These are phyloP conservation scores for Dentipellis sp. DNA, from an alignment of 768 basidiomycete genomes.

Conservation along the genomic window DNA sequence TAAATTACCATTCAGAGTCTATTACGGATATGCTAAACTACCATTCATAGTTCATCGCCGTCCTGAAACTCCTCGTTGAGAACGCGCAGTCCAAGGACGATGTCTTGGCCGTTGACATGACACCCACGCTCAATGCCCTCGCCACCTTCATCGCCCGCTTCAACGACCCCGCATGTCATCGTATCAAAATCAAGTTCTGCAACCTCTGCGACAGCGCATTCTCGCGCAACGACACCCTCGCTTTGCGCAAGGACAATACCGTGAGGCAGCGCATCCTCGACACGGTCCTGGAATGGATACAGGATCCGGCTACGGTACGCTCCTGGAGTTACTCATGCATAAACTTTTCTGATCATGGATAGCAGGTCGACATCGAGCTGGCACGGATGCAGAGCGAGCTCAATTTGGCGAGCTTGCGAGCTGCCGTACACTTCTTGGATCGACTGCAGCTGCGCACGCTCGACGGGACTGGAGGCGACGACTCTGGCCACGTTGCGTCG, in stretches of 20 bases:
- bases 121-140: slow-evolving; percentile 33
- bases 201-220: slow-evolving; percentile 60
- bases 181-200: slow-evolving; percentile 73
- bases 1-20: not conserved
- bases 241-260: slow-evolving; percentile 56
- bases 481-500: slow-evolving; percentile 60
- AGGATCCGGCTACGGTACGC: slow-evolving; percentile 42
- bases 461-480: slow-evolving; percentile 51
- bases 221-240: slow-evolving; percentile 48
- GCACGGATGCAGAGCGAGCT: slow-evolving; percentile 47
- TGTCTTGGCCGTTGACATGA: slow-evolving; percentile 33
- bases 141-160: slow-evolving; percentile 60
- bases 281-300: slow-evolving; percentile 73
- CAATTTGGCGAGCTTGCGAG: slow-evolving; percentile 65
- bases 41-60: slow-evolving; percentile 49
- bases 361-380: slow-evolving; percentile 24
- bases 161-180: slow-evolving; percentile 39
- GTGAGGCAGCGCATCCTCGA: slow-evolving; percentile 68
- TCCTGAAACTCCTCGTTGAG: slow-evolving; percentile 74
- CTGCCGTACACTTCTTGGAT: slow-evolving; percentile 67
- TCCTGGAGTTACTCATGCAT: not conserved
- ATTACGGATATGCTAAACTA: not conserved
- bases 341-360: not conserved
- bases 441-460: slow-evolving; percentile 56
- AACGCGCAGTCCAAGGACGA: slow-evolving; percentile 56